Evolutionary conservation across 768 basidiomycete species (phyloP), one percentile per base, ranked within the genome.

Genomic region (Nidularia pulvinata): DNA sequence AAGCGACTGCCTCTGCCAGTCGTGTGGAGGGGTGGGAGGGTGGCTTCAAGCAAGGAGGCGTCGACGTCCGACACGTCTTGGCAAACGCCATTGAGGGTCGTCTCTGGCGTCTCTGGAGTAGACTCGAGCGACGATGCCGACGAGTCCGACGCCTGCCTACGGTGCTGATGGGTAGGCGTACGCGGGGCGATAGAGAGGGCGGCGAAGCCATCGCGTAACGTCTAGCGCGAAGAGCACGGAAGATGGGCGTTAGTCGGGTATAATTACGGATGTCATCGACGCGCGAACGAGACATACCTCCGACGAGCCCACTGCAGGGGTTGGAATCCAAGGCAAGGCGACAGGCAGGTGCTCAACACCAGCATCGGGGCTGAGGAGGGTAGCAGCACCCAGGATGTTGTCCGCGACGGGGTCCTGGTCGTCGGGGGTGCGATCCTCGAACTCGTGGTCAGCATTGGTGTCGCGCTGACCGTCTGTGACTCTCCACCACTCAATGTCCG

Each of bases 401-500:
- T 55, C 57, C 36, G 56, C 51, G 54, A 59, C 63, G 56, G 57
- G 65, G 61, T 69, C 68, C 55, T 66, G 69, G 62, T 66, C 67
- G 64, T 74, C 76, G 59, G 65, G 69, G 58, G 70, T 74, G 53
- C 53, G 65, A 58, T 75, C 75, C 61, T 76, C 75, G 61, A 64
- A 59, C 61, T 74, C 75, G 64, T 69, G 70, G 62, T 79, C 78
- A 59, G 65, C 68, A 4, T 30, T 30, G 48, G 62, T 57, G 59
- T 78, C 76, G 69, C 76, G 79, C 72, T 93, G 89, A 57, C 87
- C 85, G 55, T 85, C 88, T 57, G 80, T 73, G 59, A 92, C 89
- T 61, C 77, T 82, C 90, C 90, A 92, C 90, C 91, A 93, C 67
- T 91, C 90, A 63, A 93, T 87, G 74, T 93, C 91, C 34, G 88